Evolutionary conservation across 371 early-diverging fungal genomes (phyloP), one percentile per base, ranked within the genome.

Genomic region (Neoconidiobolus thromboides): DNA sequence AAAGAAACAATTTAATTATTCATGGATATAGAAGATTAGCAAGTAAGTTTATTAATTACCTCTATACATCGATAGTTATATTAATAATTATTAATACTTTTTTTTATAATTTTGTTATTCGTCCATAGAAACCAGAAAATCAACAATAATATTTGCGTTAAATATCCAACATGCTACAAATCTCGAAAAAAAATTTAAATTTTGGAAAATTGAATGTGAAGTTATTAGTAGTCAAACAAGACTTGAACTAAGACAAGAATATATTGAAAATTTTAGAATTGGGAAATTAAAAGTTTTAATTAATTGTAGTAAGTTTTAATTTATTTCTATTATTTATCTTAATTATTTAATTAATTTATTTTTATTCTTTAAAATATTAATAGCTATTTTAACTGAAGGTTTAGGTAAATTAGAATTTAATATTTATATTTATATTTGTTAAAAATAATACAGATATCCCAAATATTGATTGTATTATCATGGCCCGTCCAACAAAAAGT

Each of bases 111-210:
- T 26, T 26, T 26, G 26, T 26, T 26, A 26, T 26, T 26, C 26
- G 26, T 26, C 26, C 26, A 26, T 26, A 55, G 69, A 60, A 4
- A 64, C 66, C 0, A 71, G 86, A 12, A 66, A 69, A 46, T 72
- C 82, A 0, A 90, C 91, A 0, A 66, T 96, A 7, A 87, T 91
- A 0, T 96, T 96, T 75, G 93, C 93, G 0, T 85, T 82, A 0
- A 82, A 89, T 66, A 81, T 91, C 14, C 71, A 64, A 9, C 95
- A 94, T 65, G 79, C 85, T 0, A 56, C 76, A 4, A 66, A 60
- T 6, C 66, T 94, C 14, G 71, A 74, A 1, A 67, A 72, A 37
- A 55, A 63, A 1, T 93, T 96, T 62, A 63, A 68, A 7, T 43
- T 65, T 10, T 63, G 70, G 43, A 90, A 87, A 1, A 64, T 81